These are phyloP conservation scores for Zygosaccharomyces bailii DNA, from an alignment of 805 yeast genomes.

Conservation along the genomic window DNA sequence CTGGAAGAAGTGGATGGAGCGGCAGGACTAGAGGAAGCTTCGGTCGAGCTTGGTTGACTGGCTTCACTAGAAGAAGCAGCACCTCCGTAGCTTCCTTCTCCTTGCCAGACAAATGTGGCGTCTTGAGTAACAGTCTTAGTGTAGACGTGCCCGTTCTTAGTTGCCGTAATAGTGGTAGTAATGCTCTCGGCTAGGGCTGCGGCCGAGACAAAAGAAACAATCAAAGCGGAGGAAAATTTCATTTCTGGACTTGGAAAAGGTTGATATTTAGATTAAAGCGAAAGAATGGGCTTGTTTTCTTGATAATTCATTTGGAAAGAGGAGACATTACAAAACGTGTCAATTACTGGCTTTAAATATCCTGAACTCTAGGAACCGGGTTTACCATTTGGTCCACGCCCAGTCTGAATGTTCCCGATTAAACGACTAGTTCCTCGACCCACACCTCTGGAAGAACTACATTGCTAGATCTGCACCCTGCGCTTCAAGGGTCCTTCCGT, in stretches of 20 bases:
- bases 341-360: no score
- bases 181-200: conserved; percentile 3
- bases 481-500: neutral
- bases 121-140: conserved; percentile 13
- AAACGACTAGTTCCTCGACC: neutral
- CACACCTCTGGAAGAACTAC: neutral
- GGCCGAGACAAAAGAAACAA: neutral
- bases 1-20: no score
- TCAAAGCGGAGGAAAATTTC: conserved; percentile 2
- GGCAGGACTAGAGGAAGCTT: no score
- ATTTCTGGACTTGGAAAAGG: conserved; percentile 1
- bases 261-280: neutral
- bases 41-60: neutral
- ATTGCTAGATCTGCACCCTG: neutral
- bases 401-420: no score
- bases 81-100: conserved; percentile 4
- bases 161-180: conserved; percentile 9
- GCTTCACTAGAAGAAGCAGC: neutral
- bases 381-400: neutral
- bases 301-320: no score
- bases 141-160: conserved; percentile 14
- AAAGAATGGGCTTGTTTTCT: no score
- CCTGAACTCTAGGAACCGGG: neutral
- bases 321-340: no score
- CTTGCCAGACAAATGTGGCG: conserved; percentile 9